phyloP scores from a whole-genome alignment of 768 basidiomycete genomes.

The Lactifluus rugatus region DNA sequence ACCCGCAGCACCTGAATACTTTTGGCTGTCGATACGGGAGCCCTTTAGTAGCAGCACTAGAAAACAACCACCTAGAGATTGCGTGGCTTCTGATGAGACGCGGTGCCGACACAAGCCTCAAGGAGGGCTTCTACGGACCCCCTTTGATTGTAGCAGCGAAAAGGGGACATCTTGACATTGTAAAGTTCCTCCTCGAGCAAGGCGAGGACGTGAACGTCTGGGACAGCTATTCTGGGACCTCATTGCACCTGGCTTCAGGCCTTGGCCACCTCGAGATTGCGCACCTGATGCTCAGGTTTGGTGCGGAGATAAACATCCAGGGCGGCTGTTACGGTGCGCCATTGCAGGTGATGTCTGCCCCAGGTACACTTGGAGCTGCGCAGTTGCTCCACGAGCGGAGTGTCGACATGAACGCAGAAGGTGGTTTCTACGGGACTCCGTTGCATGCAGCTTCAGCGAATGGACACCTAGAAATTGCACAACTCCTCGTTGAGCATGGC shows the following conservation, averaged over 20 bases:
- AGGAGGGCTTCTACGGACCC: constrained; percentile 1
- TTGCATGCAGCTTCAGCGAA: constrained; percentile 3
- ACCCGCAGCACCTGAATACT: constrained; percentile 2
- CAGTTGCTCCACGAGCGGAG: constrained; percentile 1
- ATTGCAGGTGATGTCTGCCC: neutral
- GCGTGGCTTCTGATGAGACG: neutral
- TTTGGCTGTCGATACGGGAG: constrained; percentile 5
- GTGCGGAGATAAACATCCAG: neutral
- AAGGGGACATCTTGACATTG: constrained; percentile 1
- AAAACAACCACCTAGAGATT: constrained; percentile 2
- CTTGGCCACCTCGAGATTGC: neutral
- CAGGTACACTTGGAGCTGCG: neutral
- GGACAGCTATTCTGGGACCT: constrained; percentile 5
- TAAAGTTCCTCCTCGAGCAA: neutral
- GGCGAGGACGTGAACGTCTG: constrained; percentile 1
- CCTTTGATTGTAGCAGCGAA: constrained; percentile 2
- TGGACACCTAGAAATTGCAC: neutral
- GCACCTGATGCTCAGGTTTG: neutral
- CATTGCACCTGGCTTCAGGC: constrained; percentile 2
- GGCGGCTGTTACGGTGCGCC: constrained; percentile 8
- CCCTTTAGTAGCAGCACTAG: constrained; percentile 4
- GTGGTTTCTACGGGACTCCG: constrained; percentile 4
- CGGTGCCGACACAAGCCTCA: neutral
- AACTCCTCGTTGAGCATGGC: neutral
- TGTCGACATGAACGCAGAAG: neutral